These are phyloP conservation scores for Bremia lactucae DNA, from an alignment of 352 stramenopile species.

Conservation along the genomic window DNA sequence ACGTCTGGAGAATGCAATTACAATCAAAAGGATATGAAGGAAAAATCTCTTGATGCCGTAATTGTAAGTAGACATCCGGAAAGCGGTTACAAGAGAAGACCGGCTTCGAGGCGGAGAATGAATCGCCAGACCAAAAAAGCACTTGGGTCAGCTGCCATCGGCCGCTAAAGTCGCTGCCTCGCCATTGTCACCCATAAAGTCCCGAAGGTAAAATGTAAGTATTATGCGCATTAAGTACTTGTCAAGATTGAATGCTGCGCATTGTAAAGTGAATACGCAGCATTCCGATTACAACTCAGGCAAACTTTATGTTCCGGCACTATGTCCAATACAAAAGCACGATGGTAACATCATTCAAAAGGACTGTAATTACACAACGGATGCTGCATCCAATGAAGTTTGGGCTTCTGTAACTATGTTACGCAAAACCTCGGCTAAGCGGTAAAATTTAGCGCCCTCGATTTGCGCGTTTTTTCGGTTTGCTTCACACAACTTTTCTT, in stretches of 20 bases:
- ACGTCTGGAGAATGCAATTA: background rate
- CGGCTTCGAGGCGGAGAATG: conserved; percentile 7
- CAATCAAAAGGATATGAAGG: conserved; percentile 1
- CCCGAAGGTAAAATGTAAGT: too few relatives aligned
- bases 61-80: background rate
- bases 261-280: too few relatives aligned
- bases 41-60: background rate
- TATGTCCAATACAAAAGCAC: background rate
- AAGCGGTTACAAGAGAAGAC: conserved; percentile 5
- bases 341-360: background rate
- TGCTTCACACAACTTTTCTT: conserved; percentile 43
- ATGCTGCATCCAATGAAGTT: conserved; percentile 19
- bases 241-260: too few relatives aligned
- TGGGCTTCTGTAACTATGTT: conserved; percentile 33
- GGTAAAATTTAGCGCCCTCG: conserved; percentile 46
- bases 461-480: conserved; percentile 33
- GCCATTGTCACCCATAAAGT: too few relatives aligned
- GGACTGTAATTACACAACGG: conserved; percentile 24
- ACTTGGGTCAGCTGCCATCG: conserved; percentile 1
- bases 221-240: too few relatives aligned
- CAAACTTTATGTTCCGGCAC: too few relatives aligned
- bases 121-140: conserved; percentile 4
- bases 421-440: conserved; percentile 48
- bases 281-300: too few relatives aligned
- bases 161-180: too few relatives aligned